Base-by-base conservation (phyloP, 164 flowering plant species). In the Berberis vulgaris region DNA sequence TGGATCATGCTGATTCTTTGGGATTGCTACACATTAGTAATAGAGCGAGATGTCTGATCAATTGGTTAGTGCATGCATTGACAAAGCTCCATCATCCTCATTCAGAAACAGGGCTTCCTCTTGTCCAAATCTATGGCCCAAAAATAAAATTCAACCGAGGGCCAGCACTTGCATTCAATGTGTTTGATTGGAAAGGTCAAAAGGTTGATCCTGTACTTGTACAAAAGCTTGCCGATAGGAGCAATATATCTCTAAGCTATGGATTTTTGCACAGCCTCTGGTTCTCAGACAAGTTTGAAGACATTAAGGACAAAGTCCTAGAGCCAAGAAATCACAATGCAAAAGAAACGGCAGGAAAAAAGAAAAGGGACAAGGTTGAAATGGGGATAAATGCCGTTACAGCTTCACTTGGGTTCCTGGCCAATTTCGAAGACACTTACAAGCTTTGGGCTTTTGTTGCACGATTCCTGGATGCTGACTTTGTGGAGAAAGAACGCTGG, bases 401-500 rank as follows among this genome's bases (percentile, higher is more conserved):
- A 10, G 85, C 80, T 54, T 77, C 94, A 60, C 69, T 93, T 41
- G 84, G 87, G 40, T 90, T 85, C 75, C 77, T 90, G 64, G 71
- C 86, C 12, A 83, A 83, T 70, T 93, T 93, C 62, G 88, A 87
- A 72, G 97, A 93, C 70, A 65, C 63, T 38, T 90, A 93, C 73
- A 80, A 81, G 83, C 83, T 93, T 7, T 93, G 97, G 98, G 79
- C 77, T 64, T 90, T 93, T 64, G 71, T 88, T 43, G 94, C 96
- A 61, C 91, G 76, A 77, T 93, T 93, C 73, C 76, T 90, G 66
- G 94, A 90, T 79, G 94, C 98, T 42, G 98, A 93, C 59, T 93
- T 85, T 75, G 91, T 90, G 50, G 98, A 93, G 81, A 93, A 93
- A 69, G 98, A 86, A 69, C 58, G 84, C 45, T 90, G 97, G 97